Conservation (phyloP, 1,284 basidiomycete species). For the Moesziomyces parantarcticus region DNA sequence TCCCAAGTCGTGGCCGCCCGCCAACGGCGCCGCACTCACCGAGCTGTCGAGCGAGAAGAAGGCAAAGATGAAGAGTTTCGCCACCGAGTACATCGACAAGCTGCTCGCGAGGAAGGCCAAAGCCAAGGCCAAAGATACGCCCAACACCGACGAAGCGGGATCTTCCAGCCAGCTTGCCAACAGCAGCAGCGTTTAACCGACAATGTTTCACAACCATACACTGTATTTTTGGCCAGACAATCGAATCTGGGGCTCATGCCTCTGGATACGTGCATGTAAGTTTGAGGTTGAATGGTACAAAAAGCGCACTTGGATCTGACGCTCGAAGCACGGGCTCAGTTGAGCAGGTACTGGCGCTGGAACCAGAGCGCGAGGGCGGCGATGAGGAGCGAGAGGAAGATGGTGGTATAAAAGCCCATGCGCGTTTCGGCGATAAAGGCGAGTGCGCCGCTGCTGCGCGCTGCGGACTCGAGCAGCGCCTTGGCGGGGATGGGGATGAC, state of each 20-base stretch:
- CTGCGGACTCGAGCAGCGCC: slow-evolving; percentile 52
- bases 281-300: too few species aligned
- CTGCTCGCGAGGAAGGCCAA: slow-evolving; percentile 48
- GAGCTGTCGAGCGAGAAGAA: slow-evolving; percentile 83
- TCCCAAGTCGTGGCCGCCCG: slow-evolving; percentile 70
- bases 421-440: slow-evolving; percentile 45
- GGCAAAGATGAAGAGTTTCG: slow-evolving; percentile 89
- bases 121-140: slow-evolving; percentile 3
- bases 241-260: neutral
- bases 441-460: slow-evolving; percentile 20
- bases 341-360: slow-evolving; percentile 32
- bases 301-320: too few species aligned
- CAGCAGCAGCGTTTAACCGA: slow-evolving; percentile 5
- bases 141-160: slow-evolving; percentile 3
- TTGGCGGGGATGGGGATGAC: slow-evolving; percentile 72
- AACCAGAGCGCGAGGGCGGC: slow-evolving; percentile 33
- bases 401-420: slow-evolving; percentile 47
- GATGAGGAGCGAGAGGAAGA: slow-evolving; percentile 41
- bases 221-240: slow-evolving; percentile 17
- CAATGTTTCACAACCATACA: too few species aligned
- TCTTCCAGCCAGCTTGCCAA: slow-evolving; percentile 3
- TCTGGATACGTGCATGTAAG: too few species aligned
- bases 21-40: slow-evolving; percentile 67
- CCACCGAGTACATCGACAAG: slow-evolving; percentile 77
- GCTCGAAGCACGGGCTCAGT: neutral